These are phyloP conservation scores for Entrophospora sp. DNA, from an alignment of 192 early-diverging fungal genomes.

Conservation along the genomic window DNA sequence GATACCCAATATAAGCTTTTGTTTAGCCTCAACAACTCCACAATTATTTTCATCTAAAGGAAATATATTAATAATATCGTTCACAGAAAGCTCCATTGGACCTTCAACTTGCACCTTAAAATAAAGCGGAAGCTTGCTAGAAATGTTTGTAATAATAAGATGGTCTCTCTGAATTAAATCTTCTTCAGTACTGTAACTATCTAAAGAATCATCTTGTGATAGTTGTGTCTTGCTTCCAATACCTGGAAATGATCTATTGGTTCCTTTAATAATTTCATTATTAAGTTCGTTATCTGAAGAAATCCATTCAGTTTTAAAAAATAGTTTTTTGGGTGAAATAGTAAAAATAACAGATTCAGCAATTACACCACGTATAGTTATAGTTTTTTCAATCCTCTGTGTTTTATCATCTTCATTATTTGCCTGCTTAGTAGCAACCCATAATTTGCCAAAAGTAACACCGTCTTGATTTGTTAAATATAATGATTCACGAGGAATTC, in stretches of 20 bases:
- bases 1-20: conserved; percentile 45
- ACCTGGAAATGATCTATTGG: not conserved
- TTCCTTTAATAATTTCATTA: conserved; percentile 30
- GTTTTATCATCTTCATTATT: conserved; percentile 28
- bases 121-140: conserved; percentile 47
- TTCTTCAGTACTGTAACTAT: conserved; percentile 14
- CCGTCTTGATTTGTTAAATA: conserved; percentile 53
- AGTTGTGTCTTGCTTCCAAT: not conserved
- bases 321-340: conserved; percentile 57
- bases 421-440: conserved; percentile 48
- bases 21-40: conserved; percentile 51
- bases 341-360: conserved; percentile 61
- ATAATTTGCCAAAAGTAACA: conserved; percentile 58
- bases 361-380: conserved; percentile 57
- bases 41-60: conserved; percentile 49
- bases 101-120: conserved; percentile 66
- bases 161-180: conserved; percentile 28
- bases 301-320: conserved; percentile 50
- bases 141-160: conserved; percentile 58
- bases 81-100: conserved; percentile 62
- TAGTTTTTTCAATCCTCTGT: conserved; percentile 45
- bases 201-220: not conserved
- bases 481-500: conserved; percentile 47
- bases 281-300: conserved; percentile 49
- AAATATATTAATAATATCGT: conserved; percentile 50